Evolutionary conservation across 1,284 basidiomycete genomes (phyloP), one percentile per base, ranked within the genome.

Genomic region (Veloboletus limbatus): DNA sequence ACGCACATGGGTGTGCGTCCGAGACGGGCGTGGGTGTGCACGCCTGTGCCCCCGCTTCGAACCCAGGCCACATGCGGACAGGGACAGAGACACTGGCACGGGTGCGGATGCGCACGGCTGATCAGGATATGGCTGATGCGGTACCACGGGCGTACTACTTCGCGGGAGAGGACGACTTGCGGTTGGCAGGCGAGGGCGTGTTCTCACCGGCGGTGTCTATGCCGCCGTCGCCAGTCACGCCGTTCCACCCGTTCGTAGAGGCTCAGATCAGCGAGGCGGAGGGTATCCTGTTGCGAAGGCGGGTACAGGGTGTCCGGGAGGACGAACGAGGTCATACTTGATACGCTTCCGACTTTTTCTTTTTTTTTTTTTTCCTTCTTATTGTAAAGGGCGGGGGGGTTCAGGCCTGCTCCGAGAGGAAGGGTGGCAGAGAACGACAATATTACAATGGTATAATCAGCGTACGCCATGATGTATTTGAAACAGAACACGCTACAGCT

Each of bases 131-230:
- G 20, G 32, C 37, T 31, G 51, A 49, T 4, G 50, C 45, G 31
- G 42, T 26, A 25, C 69, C 70, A 13, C 64, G 67, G n/a, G 63
- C 69, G 18, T 82, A 74, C 58, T 78, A 75, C 59, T 79, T 78
- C 55, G 74, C 75, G 34, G 73, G 73, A 13, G 75, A 75, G 43
- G 78, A 74, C 40, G 69, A 72, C 55, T 62, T 80, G 40, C 73
- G 75, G 57, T 69, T 89, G 33, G 76, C 83, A 2, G 85, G 86
- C 11, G 84, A 82, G 22, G 82, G 78, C 24, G 73, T 83, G 31
- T 84, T 88, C 58, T 86, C 85, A 5, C 86, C 85, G 33, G 78
- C 78, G 32, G 72, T 72, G 14, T 85, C 85, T 25, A 70, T 73
- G 54, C 79, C 85, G 7, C 70, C 80, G 20, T 87, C 85, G 30